These are phyloP conservation scores for Sarcocystis neurona DNA, from an alignment of 169 alveolate species.

Conservation along the genomic window DNA sequence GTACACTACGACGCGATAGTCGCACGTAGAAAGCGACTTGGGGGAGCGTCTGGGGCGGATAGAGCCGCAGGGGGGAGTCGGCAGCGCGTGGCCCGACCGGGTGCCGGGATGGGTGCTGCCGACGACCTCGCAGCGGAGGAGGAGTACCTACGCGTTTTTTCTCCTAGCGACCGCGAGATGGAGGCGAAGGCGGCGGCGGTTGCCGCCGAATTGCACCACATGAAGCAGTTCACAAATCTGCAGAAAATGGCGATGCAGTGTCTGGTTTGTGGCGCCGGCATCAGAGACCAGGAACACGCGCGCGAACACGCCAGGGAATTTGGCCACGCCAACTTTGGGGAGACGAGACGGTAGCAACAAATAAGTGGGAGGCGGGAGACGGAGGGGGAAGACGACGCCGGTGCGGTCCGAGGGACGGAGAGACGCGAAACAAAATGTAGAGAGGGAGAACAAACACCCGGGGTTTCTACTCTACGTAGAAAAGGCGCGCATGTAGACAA, in stretches of 20 bases:
- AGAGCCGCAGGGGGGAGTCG: neutral
- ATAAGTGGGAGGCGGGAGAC: neutral
- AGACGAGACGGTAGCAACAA: neutral
- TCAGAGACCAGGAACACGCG: neutral
- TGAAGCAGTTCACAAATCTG: neutral
- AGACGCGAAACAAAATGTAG: neutral
- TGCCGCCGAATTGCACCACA: slow-evolving; percentile 4
- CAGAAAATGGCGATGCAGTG: neutral
- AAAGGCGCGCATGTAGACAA: neutral
- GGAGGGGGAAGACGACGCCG: neutral
- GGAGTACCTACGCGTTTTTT: neutral
- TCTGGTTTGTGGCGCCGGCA: slow-evolving; percentile 25
- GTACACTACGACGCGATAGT: slow-evolving; percentile 34
- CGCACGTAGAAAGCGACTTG: neutral
- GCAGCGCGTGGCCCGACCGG: neutral
- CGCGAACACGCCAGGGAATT: slow-evolving; percentile 17
- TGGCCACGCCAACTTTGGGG: slow-evolving; percentile 39
- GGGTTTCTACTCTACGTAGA: neutral
- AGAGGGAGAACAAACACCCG: neutral
- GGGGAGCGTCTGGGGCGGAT: neutral
- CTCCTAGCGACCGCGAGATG: slow-evolving; percentile 15
- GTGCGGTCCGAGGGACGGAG: neutral
- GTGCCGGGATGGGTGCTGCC: neutral
- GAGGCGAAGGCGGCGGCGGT: slow-evolving; percentile 13
- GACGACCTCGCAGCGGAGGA: neutral